Conservation (phyloP, 306 rosid genomes). For the Purshia tridentata region DNA sequence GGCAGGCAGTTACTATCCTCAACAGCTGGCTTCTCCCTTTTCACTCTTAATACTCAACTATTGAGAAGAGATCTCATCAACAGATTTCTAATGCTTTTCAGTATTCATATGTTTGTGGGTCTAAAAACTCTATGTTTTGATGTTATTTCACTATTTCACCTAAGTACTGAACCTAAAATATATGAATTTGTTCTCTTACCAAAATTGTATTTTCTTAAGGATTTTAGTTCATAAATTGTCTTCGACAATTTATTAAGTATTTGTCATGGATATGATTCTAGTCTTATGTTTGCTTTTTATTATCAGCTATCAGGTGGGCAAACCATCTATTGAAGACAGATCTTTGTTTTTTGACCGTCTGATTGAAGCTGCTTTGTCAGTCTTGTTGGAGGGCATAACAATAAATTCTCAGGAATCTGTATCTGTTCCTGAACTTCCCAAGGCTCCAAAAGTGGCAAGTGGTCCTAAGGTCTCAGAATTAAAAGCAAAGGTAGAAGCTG, state of each 20-base stretch:
- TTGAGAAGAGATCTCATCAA: not conserved
- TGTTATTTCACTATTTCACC: not conserved
- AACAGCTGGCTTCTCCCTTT: not conserved
- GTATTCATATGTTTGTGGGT: not conserved
- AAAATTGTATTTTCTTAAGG: not conserved
- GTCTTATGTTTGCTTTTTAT: slow-evolving; percentile 20
- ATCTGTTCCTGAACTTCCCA: slow-evolving; percentile 77
- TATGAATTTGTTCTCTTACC: not conserved
- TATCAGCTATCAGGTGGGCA: slow-evolving; percentile 66
- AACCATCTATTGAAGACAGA: slow-evolving; percentile 69
- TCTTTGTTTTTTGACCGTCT: slow-evolving; percentile 60
- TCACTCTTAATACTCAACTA: not conserved
- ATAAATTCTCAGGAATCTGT: slow-evolving; percentile 48
- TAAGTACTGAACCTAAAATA: not conserved
- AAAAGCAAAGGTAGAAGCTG: slow-evolving; percentile 88
- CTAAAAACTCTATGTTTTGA: not conserved
- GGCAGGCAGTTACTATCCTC: not conserved
- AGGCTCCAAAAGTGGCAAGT: slow-evolving; percentile 79
- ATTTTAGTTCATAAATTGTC: not conserved
- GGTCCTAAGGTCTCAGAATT: slow-evolving; percentile 93
- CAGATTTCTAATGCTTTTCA: not conserved
- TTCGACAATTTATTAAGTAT: slow-evolving; percentile 1
- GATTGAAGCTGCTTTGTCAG: slow-evolving; percentile 78
- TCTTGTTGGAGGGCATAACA: slow-evolving; percentile 55
- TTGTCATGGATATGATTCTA: slow-evolving; percentile 15